Evolutionary conservation across 495 filamentous ascomycete genomes (phyloP), one percentile per base, ranked within the genome.

Genomic region (Echria macrotheca): DNA sequence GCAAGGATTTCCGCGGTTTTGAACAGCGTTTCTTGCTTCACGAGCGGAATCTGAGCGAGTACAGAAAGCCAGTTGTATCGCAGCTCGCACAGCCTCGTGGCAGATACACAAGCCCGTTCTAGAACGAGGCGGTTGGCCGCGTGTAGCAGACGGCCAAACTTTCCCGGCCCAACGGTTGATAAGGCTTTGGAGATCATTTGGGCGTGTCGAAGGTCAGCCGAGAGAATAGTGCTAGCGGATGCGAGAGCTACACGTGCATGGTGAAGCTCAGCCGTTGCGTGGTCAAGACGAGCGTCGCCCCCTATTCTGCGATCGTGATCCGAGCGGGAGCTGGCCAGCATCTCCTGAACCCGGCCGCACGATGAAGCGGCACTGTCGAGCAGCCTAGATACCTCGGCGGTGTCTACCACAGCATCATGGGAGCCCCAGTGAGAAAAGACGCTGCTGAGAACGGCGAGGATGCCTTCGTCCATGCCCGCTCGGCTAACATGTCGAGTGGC

Each of bases 21-120:
- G 7, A 60, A 54, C 6, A 68, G 15, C 2, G 42, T 38, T 0
- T 43, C 37, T 12, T 57, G 42, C 29, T 38, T 48, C 24, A 66
- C 38, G 12, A 14, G 40, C 7, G 56, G 56, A 43, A 55, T 47
- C 0, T 58, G 55, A 15, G 65, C 63, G 5, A 68, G 49, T 25
- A 59, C 48, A 36, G 46, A 46, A 19, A 68, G 57, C 60, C 60
- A 66, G 32, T 35, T 53, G 50, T 60, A 60, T 32, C 39, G 52
- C 45, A 61, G 26, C 17, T 22, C 31, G 28, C 22, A 19, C 8
- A 21, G n/a, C 12, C 32, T 24, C 1, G 14, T 28, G 2, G 14
- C 9, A 9, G 29, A 17, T n/a, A 37, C 29, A 15, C 7, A 5
- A 36, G 11, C 42, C 23, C 25, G 43, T 11, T 46, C 36, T 12